Base-by-base conservation (phyloP, 257 asterid genomes). In the Plantago major region DNA sequence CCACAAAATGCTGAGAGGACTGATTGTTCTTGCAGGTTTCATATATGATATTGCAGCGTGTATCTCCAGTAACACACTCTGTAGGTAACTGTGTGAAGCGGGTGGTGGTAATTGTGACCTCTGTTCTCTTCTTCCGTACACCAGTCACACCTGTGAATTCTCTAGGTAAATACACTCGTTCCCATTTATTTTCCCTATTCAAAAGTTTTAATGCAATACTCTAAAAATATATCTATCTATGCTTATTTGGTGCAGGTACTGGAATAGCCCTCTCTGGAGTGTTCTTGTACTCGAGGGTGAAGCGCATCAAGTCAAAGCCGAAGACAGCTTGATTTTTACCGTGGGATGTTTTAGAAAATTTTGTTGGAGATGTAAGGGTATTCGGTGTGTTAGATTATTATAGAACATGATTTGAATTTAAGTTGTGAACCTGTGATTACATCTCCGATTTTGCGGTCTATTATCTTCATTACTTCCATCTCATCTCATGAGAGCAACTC, bases 81-180 rank as follows among this genome's bases (percentile, higher is more conserved):
- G 97, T 92, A 10, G 99, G 99, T 17, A 92, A 92, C 88, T 92
- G 99, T 30, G 97, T 92, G 63, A 89, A 92, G 84, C 83, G 99
- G 50, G 99, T 92, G 67, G 99, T 89, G 64, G 99, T 92, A 61
- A 92, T 89, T 14, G 94, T 92, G 55, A 80, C 96, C 12, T 89
- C 97, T 2, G 99, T 89, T 63, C 81, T 92, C 79, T 84, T 92
- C 86, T 92, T 92, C 89, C 93, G 85, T 66, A 76, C 94, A 11
- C 97, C 97, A 14, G 97, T 92, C 69, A 76, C 94, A 19, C 76
- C 86, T 17, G 72, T 86, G 56, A 92, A 92, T 71, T 78, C 93
- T 46, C 26, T 89, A 52, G 97, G 99, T 84, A 88, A 16, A 47
- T 19, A 62, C 7, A 6, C 26, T 11, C 55, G 8, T 71, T 58